Base-by-base conservation (phyloP, 148 eudicot genomes). In the Dianthus caryophyllus region DNA sequence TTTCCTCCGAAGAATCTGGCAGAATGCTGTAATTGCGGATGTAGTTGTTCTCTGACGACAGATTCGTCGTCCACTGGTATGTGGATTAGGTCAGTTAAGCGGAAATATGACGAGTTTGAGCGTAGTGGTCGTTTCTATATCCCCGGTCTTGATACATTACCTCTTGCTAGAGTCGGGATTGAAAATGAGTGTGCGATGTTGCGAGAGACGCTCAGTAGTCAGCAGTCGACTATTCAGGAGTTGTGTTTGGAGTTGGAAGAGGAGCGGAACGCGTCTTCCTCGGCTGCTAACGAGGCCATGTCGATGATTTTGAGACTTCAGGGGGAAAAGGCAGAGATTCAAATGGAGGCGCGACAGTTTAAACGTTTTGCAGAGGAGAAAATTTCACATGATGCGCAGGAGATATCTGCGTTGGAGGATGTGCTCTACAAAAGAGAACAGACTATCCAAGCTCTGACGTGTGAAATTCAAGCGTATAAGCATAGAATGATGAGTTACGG, bases 221-320 rank as follows among this genome's bases (percentile, higher is more conserved):
- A 90, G 30, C 98, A 94, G 72, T 71, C 75, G 43, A 84, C 88
- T 2, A 86, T 94, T 56, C 82, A 86, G 71, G 97, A 86, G 11
- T 78, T 94, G 52, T 78, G 76, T 56, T 17, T 71, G 22, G 98
- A 94, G 48, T 71, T 94, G 84, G 98, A 94, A 25, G 96, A 94
- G 76, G 98, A 94, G 77, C 88, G 98, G 71, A 84, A 94, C 52
- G 98, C 98, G 0, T 75, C 98, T 41, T 90, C 98, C 0, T 90
- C 98, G 1, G 96, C 98, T 71, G 88, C 98, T 13, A 88, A 82
- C 59, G 98, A 94, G 80, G 95, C 98, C 16, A 94, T 94, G 98
- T 90, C 98, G 0, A 94, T 94, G 98, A 94, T 94, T 33, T 77
- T 90, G 81, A 88, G 96, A 80, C 73, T 94, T 80, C 97, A 94